phyloP scores from a whole-genome alignment of 495 filamentous ascomycete species.

The Talaromyces liani region DNA sequence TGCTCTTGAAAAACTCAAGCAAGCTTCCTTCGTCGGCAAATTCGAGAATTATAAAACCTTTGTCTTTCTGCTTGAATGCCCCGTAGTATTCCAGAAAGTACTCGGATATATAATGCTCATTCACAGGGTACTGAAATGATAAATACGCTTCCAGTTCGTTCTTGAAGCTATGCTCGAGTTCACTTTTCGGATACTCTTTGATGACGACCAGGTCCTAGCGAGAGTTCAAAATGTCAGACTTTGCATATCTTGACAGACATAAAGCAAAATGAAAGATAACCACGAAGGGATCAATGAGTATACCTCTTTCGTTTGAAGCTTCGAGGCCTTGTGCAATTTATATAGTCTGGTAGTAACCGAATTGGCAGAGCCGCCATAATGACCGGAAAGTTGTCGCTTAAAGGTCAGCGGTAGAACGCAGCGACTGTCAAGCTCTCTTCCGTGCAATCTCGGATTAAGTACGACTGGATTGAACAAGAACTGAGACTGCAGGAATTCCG shows the following conservation, averaged over 20 bases:
- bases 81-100: background rate
- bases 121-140: background rate
- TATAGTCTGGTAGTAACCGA: background rate
- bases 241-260: background rate
- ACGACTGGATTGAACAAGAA: background rate
- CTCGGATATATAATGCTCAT: background rate
- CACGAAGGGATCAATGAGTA: background rate
- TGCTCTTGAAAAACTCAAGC: background rate
- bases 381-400: background rate
- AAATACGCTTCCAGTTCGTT: background rate
- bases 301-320: background rate
- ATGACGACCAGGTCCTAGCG: background rate
- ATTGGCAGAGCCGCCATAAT: background rate
- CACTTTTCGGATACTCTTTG: background rate
- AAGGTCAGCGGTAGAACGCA: background rate
- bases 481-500: background rate
- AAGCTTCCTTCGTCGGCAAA: background rate
- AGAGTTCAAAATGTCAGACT: background rate
- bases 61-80: background rate
- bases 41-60: background rate
- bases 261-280: background rate
- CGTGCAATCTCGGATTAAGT: background rate
- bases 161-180: background rate
- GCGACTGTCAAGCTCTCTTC: background rate
- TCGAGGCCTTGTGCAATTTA: background rate